Percentiles rank a stretch among this genome's conserved stretches.
These are phyloP conservation scores for Botrytis porri DNA, from an alignment of 2,329 filamentous ascomycete species.

Conservation along the genomic window DNA sequence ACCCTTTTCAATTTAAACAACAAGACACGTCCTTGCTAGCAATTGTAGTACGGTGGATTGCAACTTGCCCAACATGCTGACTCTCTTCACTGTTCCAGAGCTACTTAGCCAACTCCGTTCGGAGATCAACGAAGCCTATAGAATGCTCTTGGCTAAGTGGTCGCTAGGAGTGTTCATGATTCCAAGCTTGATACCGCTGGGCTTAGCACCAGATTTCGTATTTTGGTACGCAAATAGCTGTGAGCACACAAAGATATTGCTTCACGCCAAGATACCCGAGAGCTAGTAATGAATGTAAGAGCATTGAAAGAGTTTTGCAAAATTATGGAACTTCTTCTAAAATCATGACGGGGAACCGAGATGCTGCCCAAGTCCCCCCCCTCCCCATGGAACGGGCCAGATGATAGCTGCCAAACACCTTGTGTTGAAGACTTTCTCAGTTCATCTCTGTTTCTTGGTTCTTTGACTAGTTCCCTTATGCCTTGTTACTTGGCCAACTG, in stretches of 20 bases:
- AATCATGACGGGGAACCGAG: neutral
- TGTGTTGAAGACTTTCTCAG: neutral
- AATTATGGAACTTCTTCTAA: neutral
- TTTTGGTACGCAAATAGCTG: neutral
- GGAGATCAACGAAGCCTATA: fast-evolving
- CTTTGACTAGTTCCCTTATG: fast-evolving
- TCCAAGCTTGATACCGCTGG: neutral
- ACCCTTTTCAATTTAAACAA: neutral
- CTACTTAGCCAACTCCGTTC: neutral
- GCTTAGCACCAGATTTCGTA: neutral
- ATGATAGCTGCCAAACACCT: neutral
- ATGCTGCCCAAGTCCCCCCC: neutral
- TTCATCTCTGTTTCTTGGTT: neutral
- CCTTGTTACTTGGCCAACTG: too few species aligned
- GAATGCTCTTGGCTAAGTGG: too few species aligned
- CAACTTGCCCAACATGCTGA: neutral
- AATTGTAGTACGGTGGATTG: neutral
- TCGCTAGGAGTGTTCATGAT: neutral
- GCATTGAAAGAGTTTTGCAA: fast-evolving
- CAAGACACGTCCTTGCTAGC: neutral
- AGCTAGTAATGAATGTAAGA: neutral
- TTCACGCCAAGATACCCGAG: neutral
- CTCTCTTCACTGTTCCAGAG: neutral
- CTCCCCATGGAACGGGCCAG: neutral
- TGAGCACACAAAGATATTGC: neutral